These are phyloP conservation scores for Fusarium falciforme DNA, from an alignment of 2,329 filamentous ascomycete species.

Conservation along the genomic window DNA sequence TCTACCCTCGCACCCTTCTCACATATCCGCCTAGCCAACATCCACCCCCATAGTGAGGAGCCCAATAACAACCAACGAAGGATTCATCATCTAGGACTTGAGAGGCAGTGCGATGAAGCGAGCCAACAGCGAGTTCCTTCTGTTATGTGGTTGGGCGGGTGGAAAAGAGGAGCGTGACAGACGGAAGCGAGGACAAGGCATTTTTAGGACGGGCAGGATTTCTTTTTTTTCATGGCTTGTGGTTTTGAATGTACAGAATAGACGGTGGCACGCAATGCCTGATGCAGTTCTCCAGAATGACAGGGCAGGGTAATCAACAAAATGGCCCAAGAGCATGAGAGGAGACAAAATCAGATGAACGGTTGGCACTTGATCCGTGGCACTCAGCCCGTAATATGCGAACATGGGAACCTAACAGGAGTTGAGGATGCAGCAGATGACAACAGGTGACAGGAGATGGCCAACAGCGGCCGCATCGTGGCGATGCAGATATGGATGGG, in stretches of 20 bases:
- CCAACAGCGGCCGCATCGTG: slow-evolving; percentile 6
- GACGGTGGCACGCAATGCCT: slow-evolving; percentile 28
- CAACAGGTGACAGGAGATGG: not conserved
- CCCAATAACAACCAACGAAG: not conserved
- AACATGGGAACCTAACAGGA: not conserved
- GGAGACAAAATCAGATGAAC: not conserved
- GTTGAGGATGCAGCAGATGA: not conserved
- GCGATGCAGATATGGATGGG: not conserved
- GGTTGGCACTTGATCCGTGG: not conserved
- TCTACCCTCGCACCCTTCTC: not conserved
- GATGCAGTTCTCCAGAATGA: slow-evolving; percentile 32
- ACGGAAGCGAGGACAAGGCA: slow-evolving; percentile 6
- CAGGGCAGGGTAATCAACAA: slow-evolving; percentile 33
- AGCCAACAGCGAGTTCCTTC: slow-evolving; percentile 12
- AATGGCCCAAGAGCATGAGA: slow-evolving; percentile 4
- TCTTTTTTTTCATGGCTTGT: slow-evolving; percentile 23
- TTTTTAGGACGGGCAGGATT: slow-evolving; percentile 18
- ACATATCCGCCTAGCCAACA: not conserved
- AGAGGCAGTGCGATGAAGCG: not conserved
- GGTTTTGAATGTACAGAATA: slow-evolving; percentile 37
- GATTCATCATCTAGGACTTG: not conserved
- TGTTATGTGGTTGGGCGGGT: slow-evolving; percentile 20
- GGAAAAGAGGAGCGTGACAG: not conserved
- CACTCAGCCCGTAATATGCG: not conserved
- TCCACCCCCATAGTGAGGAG: not conserved